phyloP scores from a whole-genome alignment of 1,284 basidiomycete genomes.

The Heterobasidion occidentale region DNA sequence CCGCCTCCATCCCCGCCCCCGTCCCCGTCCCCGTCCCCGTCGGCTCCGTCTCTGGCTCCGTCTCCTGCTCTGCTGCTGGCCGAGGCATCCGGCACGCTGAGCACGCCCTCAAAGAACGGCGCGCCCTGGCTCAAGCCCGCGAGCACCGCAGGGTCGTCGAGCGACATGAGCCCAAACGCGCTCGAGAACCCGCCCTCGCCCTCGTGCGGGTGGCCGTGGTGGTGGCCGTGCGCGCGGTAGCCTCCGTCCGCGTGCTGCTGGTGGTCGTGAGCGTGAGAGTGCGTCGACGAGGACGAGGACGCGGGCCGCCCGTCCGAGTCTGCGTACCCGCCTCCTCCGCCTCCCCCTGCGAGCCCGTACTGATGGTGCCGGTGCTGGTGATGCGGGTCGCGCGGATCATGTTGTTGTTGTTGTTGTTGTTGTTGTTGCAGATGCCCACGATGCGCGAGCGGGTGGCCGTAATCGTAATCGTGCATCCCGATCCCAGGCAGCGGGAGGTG shows the following conservation, averaged over 20 bases:
- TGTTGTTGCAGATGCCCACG: background rate
- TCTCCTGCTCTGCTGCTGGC: background rate
- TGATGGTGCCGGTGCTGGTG: background rate
- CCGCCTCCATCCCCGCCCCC: slow-evolving; percentile 15
- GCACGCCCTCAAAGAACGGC: slow-evolving; percentile 48
- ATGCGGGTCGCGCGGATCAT: background rate
- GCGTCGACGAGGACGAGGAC: background rate
- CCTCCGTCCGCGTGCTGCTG: background rate
- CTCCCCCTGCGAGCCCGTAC: background rate
- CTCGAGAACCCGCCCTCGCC: slow-evolving; percentile 40
- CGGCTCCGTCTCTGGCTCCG: slow-evolving; percentile 3
- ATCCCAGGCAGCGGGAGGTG: slow-evolving; percentile 27
- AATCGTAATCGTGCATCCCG: background rate
- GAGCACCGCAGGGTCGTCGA: slow-evolving; percentile 60
- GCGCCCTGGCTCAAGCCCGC: slow-evolving; percentile 48
- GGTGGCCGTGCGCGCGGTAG: background rate
- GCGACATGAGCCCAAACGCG: slow-evolving; percentile 63
- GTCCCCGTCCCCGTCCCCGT: no score
- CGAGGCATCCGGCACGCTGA: slow-evolving; percentile 9
- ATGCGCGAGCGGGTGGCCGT: background rate
- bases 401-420: background rate
- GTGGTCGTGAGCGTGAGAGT: background rate
- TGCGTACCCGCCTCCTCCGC: background rate
- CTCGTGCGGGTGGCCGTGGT: background rate
- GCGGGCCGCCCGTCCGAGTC: background rate